A percentile compares a stretch with the other conserved stretches of the same genome.
Evolutionary conservation across 148 eudicot species (phyloP).

Genomic region (Limonium bicolor): DNA sequence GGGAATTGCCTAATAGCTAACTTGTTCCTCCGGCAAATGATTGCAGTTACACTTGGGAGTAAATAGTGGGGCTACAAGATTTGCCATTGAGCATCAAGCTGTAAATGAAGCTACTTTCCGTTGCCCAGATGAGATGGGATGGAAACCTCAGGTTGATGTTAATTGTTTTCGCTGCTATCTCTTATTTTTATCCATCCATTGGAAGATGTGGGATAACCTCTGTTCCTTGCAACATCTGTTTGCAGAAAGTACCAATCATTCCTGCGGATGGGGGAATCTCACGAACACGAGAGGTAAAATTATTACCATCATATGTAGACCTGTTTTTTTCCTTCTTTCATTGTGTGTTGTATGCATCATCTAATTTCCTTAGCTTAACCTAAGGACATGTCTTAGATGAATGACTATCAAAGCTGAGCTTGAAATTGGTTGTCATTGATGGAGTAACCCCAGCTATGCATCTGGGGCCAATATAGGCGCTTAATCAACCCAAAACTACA

Average conservation of each 20-base stretch:
- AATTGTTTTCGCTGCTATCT: not conserved
- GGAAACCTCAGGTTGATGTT: conserved; percentile 85
- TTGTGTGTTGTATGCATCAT: conserved; percentile 5
- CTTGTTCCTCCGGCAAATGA: too few species aligned
- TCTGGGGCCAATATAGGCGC: too few species aligned
- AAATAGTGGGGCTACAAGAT: conserved; percentile 68
- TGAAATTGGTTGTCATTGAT: too few species aligned
- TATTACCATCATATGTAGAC: too few species aligned
- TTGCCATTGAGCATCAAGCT: conserved; percentile 89
- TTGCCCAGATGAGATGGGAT: conserved; percentile 97
- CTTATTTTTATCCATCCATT: not conserved
- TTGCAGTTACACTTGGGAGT: conserved; percentile 91
- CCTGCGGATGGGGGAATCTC: conserved; percentile 80
- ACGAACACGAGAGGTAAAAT: conserved; percentile 54
- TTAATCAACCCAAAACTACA: too few species aligned
- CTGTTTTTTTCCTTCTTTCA: not conserved
- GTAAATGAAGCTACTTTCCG: conserved; percentile 91
- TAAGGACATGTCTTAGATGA: not conserved
- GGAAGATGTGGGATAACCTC: too few species aligned
- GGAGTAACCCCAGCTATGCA: too few species aligned
- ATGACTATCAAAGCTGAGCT: too few species aligned
- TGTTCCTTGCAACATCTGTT: too few species aligned
- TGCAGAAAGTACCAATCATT: conserved; percentile 80
- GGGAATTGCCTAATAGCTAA: too few species aligned
- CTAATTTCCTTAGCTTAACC: not conserved